phyloP scores from a whole-genome alignment of 2,329 filamentous ascomycete species.

The Fusarium compactum region DNA sequence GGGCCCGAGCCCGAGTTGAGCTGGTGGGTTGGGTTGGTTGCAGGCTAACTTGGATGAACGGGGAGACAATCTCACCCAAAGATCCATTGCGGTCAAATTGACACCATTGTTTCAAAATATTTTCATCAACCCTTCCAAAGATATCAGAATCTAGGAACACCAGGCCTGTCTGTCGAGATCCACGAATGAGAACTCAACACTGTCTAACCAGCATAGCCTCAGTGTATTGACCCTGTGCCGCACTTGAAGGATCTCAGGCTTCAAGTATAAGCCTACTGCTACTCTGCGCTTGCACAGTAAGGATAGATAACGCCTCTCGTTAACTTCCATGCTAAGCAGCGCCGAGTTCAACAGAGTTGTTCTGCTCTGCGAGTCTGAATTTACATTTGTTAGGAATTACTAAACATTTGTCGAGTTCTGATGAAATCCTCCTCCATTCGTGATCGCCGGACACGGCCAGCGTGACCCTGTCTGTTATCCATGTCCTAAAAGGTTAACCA shows the following conservation, averaged over 20 bases:
- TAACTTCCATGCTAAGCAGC: slow-evolving; percentile 25
- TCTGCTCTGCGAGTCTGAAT: neutral
- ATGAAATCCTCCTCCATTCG: slow-evolving; percentile 10
- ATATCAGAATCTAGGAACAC: slow-evolving; percentile 10
- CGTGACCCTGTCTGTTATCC: slow-evolving; percentile 9
- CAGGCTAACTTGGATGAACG: neutral
- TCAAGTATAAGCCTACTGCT: neutral
- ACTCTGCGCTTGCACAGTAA: slow-evolving; percentile 4
- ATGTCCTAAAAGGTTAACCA: neutral
- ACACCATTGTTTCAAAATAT: slow-evolving; percentile 10
- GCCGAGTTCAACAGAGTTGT: slow-evolving; percentile 10
- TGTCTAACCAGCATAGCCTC: neutral
- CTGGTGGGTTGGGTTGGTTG: neutral
- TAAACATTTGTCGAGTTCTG: slow-evolving; percentile 9
- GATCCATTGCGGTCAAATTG: neutral
- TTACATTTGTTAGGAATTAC: slow-evolving; percentile 13
- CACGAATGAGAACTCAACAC: neutral
- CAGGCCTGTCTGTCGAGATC: neutral
- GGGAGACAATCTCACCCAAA: neutral
- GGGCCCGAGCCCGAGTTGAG: neutral
- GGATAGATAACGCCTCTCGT: slow-evolving; percentile 14
- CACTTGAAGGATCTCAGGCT: neutral
- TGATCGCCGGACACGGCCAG: slow-evolving; percentile 15
- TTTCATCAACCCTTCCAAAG: slow-evolving; percentile 4
- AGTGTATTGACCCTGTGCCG: slow-evolving; percentile 1